phyloP scores from a whole-genome alignment of 2,329 filamentous ascomycete genomes.

The Exophiala bonariae region DNA sequence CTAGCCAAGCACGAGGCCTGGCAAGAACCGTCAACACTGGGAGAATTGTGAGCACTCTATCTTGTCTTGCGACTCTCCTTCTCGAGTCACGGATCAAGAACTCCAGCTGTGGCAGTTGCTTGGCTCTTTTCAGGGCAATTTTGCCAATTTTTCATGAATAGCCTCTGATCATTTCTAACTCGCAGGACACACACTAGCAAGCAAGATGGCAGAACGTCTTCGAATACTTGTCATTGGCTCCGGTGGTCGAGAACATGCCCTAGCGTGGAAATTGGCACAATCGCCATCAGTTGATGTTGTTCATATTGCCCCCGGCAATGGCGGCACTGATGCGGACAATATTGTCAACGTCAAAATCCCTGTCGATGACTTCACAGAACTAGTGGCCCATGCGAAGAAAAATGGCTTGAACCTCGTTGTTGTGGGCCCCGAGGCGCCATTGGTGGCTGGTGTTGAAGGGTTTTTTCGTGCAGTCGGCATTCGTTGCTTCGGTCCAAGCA shows the following conservation, averaged over 20 bases:
- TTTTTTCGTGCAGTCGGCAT: slow-evolving; percentile 77
- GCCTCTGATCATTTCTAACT: too few species aligned
- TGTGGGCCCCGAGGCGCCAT: slow-evolving; percentile 87
- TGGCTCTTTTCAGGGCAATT: too few species aligned
- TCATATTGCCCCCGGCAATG: slow-evolving; percentile 72
- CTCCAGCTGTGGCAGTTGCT: too few species aligned
- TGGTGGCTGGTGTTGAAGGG: slow-evolving; percentile 85
- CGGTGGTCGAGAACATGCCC: slow-evolving; percentile 89
- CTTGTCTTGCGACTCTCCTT: too few species aligned
- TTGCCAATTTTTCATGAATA: neutral
- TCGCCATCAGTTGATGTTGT: slow-evolving; percentile 78
- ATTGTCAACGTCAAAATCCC: slow-evolving; percentile 72
- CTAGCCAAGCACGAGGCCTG: too few species aligned
- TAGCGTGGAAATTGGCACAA: slow-evolving; percentile 90
- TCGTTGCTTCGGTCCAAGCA: slow-evolving; percentile 80
- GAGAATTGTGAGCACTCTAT: too few species aligned
- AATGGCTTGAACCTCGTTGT: slow-evolving; percentile 79
- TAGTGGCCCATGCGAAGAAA: slow-evolving; percentile 73
- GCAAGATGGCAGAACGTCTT: slow-evolving; percentile 44
- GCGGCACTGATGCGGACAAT: slow-evolving; percentile 69
- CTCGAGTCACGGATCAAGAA: too few species aligned
- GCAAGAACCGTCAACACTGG: too few species aligned
- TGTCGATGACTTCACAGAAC: slow-evolving; percentile 72
- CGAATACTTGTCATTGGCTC: slow-evolving; percentile 86
- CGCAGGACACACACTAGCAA: neutral